Evolutionary conservation across 495 filamentous ascomycete species (phyloP).

Genomic region (Podospora tetraspora): DNA sequence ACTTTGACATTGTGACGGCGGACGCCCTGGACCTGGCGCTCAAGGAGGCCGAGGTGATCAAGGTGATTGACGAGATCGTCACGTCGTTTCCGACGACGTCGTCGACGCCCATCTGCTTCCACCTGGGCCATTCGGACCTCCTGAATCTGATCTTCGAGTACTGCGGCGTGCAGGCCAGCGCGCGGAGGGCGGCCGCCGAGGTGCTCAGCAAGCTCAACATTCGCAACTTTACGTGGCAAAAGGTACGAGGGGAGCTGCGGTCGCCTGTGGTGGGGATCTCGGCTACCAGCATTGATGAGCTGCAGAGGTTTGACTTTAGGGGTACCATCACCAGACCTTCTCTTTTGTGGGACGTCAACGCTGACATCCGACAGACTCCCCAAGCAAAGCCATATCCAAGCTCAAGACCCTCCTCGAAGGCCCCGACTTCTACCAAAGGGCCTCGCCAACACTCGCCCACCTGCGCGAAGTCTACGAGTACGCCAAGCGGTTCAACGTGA

Average conservation of each 20-base stretch:
- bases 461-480: constrained; percentile 70
- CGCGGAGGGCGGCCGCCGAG: constrained; percentile 71
- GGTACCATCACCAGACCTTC: constrained; percentile 42
- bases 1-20: constrained; percentile 87
- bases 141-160: constrained; percentile 81
- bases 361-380: constrained; percentile 47
- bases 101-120: constrained; percentile 74
- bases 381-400: constrained; percentile 65
- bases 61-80: constrained; percentile 88
- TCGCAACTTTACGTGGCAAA: constrained; percentile 74
- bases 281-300: constrained; percentile 84
- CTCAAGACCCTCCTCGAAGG: constrained; percentile 70
- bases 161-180: constrained; percentile 66
- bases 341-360: background rate
- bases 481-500: constrained; percentile 65
- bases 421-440: constrained; percentile 58
- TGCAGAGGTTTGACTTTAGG: constrained; percentile 84
- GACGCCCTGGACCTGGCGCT: constrained; percentile 76
- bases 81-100: constrained; percentile 71
- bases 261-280: constrained; percentile 75
- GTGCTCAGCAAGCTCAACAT: constrained; percentile 83
- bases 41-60: constrained; percentile 91
- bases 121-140: constrained; percentile 84
- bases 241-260: constrained; percentile 77
- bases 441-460: constrained; percentile 71